Evolutionary conservation across 495 filamentous ascomycete species (phyloP).

Genomic region (Penicillium canariense): DNA sequence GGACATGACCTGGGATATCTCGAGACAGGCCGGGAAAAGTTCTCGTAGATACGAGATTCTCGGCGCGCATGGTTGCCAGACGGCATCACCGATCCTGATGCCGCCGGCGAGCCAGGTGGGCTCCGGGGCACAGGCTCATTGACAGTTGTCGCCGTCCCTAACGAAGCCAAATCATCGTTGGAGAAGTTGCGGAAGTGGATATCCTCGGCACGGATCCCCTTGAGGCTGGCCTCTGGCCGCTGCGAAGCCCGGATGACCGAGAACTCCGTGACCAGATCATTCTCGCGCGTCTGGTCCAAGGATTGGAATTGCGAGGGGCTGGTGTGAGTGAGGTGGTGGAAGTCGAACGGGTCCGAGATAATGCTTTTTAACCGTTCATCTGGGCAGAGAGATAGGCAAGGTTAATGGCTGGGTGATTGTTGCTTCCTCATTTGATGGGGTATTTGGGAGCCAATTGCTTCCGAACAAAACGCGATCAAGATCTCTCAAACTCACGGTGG

Average conservation of each 20-base stretch:
- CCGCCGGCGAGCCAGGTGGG: constrained; percentile 24
- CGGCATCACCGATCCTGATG: constrained; percentile 16
- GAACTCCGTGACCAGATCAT: constrained; percentile 65
- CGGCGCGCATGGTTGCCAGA: constrained; percentile 18
- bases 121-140: constrained; percentile 25
- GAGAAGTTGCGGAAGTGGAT: constrained; percentile 64
- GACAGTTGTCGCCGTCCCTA: constrained; percentile 23
- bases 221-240: constrained; percentile 55
- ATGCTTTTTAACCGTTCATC: constrained; percentile 43
- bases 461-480: background rate
- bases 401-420: constrained; percentile 1
- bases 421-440: background rate
- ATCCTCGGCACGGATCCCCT: constrained; percentile 62
- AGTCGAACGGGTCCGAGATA: constrained; percentile 85
- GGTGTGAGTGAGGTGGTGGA: constrained; percentile 83
- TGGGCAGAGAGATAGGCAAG: constrained; percentile 5
- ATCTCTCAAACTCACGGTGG: constrained; percentile 31
- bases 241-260: constrained; percentile 68
- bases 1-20: constrained; percentile 32
- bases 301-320: constrained; percentile 60
- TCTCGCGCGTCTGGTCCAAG: constrained; percentile 54
- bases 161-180: constrained; percentile 44
- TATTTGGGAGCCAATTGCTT: constrained; percentile 2
- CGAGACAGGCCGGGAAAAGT: constrained; percentile 51
- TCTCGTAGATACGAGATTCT: constrained; percentile 44